Base-by-base conservation (phyloP, 345 rosid genomes). In the Sisymbrium irio region DNA sequence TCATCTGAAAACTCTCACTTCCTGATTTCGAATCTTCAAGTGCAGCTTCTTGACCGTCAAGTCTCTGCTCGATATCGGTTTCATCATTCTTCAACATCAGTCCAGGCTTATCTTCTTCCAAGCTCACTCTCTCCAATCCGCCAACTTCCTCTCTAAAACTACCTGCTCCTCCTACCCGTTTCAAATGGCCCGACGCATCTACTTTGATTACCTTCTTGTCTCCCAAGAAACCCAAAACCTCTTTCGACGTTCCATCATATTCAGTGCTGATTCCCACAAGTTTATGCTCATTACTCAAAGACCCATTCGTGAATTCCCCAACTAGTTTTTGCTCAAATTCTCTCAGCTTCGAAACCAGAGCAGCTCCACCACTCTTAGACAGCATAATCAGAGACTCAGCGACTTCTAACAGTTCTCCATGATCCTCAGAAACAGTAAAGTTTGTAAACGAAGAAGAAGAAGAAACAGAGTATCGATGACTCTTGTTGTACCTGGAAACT, bases 241-340 rank as follows among this genome's bases (percentile, higher is more conserved):
- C 40, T 40, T 40, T 61, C 7, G 65, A 61, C 0, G 7, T 40
- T 40, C 35, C 47, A 60, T 55, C 18, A 54, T 11, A 27, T 14
- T 14, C 59, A 28, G 36, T 13, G 19, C 36, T 54, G 7, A 54
- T 22, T 6, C 35, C 18, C 35, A 53, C 17, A 53, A 14, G 9
- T 55, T 65, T 41, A 22, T 45, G 71, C 50, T 62, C 64, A 35
- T 27, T 14, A 47, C 73, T 5, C 61, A 30, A 37, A 75, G 45
- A 22, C 65, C 68, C 77, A 59, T 17, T 37, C 62, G 36, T 49
- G 30, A 51, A 62, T 20, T 74, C n/a, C 37, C 81, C 73, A 40
- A 13, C 50, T 20, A 60, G 33, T 7, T 33, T 60, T 7, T 12
- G 35, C 19, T 18, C 8, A 19, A 19, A 19, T 19, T 19, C 54